Conservation (phyloP, 768 basidiomycete species). For the Lentinula edodes region DNA sequence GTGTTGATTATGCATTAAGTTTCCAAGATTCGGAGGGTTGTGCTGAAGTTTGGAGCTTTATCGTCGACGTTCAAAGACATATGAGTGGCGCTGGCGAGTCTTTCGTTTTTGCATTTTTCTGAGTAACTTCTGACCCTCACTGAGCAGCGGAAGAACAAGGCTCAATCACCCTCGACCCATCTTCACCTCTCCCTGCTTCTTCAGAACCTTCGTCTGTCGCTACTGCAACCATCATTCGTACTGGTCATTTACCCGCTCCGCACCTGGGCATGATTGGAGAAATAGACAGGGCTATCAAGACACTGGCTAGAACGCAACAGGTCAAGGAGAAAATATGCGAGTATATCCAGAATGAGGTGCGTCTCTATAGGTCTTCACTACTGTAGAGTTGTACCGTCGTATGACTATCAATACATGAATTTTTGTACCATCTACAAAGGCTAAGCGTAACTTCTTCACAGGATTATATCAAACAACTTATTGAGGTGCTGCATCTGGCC, state of each 20-base stretch:
- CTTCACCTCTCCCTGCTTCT: conserved; percentile 55
- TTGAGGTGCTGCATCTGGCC: conserved; percentile 79
- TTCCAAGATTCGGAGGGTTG: conserved; percentile 97
- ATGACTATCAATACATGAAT: not conserved
- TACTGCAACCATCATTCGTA: conserved; percentile 59
- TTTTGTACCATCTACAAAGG: conserved; percentile 6
- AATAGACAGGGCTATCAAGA: conserved; percentile 74
- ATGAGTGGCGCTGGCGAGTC: conserved; percentile 59
- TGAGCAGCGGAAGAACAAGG: conserved; percentile 34
- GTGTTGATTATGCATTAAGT: conserved; percentile 91
- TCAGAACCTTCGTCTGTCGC: conserved; percentile 46
- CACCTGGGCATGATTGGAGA: conserved; percentile 72
- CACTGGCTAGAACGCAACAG: conserved; percentile 62
- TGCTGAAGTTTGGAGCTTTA: conserved; percentile 96
- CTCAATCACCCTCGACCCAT: conserved; percentile 32
- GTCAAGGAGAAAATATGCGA: conserved; percentile 86
- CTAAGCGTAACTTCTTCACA: conserved; percentile 22
- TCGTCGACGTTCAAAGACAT: conserved; percentile 85
- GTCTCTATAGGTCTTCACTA: conserved; percentile 19
- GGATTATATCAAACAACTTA: conserved; percentile 86
- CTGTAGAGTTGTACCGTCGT: conserved; percentile 1
- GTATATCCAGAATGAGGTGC: conserved; percentile 80
- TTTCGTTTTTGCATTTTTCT: not conserved
- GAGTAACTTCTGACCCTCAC: conserved; percentile 12
- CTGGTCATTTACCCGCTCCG: conserved; percentile 72